These are phyloP conservation scores for Malus asiatica DNA, from an alignment of 306 rosid species.

Conservation along the genomic window DNA sequence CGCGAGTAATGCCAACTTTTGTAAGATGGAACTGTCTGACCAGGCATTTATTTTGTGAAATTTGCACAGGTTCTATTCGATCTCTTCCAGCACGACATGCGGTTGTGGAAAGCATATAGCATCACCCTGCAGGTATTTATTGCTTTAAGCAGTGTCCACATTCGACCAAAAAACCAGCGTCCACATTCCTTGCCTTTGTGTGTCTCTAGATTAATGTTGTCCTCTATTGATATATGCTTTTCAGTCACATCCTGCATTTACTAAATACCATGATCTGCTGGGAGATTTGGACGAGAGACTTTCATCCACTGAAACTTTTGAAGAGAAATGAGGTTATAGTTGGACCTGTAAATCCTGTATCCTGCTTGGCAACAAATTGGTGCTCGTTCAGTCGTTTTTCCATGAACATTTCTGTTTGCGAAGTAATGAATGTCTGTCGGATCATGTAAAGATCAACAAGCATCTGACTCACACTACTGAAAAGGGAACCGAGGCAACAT, in stretches of 20 bases:
- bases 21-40: not conserved
- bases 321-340: constrained; percentile 24
- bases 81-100: constrained; percentile 68
- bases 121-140: constrained; percentile 63
- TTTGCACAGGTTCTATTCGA: constrained; percentile 74
- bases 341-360: constrained; percentile 11
- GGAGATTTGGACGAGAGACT: constrained; percentile 71
- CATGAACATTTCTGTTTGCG: constrained; percentile 7
- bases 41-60: not conserved
- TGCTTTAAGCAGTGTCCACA: not conserved
- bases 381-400: constrained; percentile 9
- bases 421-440: not conserved
- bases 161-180: not conserved
- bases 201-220: not conserved
- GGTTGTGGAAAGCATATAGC: constrained; percentile 82
- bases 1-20: not conserved
- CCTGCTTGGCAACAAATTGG: constrained; percentile 17
- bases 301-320: constrained; percentile 38
- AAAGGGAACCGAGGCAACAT: not conserved
- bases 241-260: constrained; percentile 55
- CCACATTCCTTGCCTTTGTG: not conserved
- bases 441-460: not conserved
- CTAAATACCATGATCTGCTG: constrained; percentile 68
- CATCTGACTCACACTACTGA: not conserved
- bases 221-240: constrained; percentile 15